Evolutionary conservation across 805 yeast species (phyloP).

Genomic region (Saccharomycopsis fermentans): DNA sequence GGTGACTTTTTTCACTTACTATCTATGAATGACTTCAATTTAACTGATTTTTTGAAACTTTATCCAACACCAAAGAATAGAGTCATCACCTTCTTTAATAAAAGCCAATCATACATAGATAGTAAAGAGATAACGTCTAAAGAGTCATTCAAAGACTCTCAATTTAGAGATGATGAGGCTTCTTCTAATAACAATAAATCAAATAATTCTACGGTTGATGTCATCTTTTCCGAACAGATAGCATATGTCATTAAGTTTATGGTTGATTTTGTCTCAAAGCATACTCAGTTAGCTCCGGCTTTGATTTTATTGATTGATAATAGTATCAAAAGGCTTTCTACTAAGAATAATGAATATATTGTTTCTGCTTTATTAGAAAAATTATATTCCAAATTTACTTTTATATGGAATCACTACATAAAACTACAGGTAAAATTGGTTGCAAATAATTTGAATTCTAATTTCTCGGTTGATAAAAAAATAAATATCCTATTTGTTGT

Average conservation of each 20-base stretch:
- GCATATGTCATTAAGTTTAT: constrained; percentile 24
- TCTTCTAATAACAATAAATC: not conserved
- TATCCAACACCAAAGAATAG: constrained; percentile 20
- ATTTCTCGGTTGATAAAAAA: constrained; percentile 11
- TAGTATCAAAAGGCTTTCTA: constrained; percentile 2
- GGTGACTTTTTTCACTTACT: constrained; percentile 38
- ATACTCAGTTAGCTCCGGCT: constrained; percentile 8
- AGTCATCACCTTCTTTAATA: constrained; percentile 14
- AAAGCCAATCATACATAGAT: not conserved
- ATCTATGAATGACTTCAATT: constrained; percentile 27
- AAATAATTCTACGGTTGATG: constrained; percentile 23
- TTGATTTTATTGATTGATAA: constrained; percentile 11
- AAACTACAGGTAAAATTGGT: constrained; percentile 10
- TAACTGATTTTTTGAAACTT: constrained; percentile 33
- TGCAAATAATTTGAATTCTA: constrained; percentile 10
- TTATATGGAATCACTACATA: constrained; percentile 11
- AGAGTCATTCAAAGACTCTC: not conserved
- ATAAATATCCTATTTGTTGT: constrained; percentile 11
- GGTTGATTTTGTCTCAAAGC: constrained; percentile 9
- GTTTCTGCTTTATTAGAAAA: constrained; percentile 10
- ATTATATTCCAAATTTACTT: constrained; percentile 8
- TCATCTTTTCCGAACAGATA: constrained; percentile 22
- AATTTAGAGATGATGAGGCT: not conserved
- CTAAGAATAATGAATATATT: constrained; percentile 10
- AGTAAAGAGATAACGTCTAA: not conserved